phyloP scores from a whole-genome alignment of 352 stramenopile species.

The Phytopythium boreale region DNA sequence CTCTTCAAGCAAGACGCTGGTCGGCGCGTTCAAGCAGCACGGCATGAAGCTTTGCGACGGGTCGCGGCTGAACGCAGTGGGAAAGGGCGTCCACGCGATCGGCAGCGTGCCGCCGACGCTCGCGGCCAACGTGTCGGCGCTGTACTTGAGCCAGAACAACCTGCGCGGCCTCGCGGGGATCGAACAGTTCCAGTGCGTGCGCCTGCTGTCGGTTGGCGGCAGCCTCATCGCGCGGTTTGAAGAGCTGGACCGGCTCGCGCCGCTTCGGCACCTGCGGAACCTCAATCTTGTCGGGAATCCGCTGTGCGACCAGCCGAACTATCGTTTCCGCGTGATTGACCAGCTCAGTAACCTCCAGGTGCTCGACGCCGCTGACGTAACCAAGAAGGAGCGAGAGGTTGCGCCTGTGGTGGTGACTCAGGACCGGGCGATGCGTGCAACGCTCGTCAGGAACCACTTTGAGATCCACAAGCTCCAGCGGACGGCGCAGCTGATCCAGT shows the following conservation, averaged over 20 bases:
- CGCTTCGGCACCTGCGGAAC: constrained; percentile 45
- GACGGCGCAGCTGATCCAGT: constrained; percentile 35
- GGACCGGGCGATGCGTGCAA: constrained; percentile 41
- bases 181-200: constrained; percentile 58
- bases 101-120: constrained; percentile 46
- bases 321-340: constrained; percentile 57
- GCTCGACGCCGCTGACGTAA: constrained; percentile 61
- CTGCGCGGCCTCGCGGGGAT: constrained; percentile 42
- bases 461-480: constrained; percentile 69
- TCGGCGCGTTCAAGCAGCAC: constrained; percentile 69
- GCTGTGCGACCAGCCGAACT: constrained; percentile 70
- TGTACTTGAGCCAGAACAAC: constrained; percentile 86
- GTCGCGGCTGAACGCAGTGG: constrained; percentile 68
- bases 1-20: constrained; percentile 32
- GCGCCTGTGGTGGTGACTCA: constrained; percentile 49
- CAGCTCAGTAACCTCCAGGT: constrained; percentile 40
- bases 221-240: constrained; percentile 49
- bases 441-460: constrained; percentile 66
- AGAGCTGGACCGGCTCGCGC: constrained; percentile 34
- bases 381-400: constrained; percentile 48
- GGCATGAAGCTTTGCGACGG: constrained; percentile 68
- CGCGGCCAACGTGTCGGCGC: constrained; percentile 37
- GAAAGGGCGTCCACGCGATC: constrained; percentile 49
- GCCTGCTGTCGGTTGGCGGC: constrained; percentile 59
- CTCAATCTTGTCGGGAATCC: constrained; percentile 76